Percentiles rank a stretch among this genome's conserved stretches.
phyloP scores from a whole-genome alignment of 2,329 filamentous ascomycete genomes.

The Thielaviopsis punctulata region DNA sequence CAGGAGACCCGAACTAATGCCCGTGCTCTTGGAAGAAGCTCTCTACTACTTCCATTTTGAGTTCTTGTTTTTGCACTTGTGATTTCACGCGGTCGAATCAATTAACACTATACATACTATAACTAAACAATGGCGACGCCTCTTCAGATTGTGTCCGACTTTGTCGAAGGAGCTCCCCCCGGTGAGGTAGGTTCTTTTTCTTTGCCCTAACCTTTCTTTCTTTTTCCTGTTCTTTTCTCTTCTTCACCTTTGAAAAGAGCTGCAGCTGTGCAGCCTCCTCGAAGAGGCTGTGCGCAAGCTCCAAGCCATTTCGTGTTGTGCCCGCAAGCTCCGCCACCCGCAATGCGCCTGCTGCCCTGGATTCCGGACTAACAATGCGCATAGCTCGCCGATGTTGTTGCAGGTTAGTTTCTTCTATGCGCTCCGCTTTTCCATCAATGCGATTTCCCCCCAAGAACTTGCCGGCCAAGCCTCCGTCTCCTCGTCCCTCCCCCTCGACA shows the following conservation, averaged over 20 bases:
- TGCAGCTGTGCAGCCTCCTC: slow-evolving; percentile 1
- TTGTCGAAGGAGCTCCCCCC: slow-evolving; percentile 10
- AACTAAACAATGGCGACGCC: slow-evolving; percentile 4
- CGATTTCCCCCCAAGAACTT: neutral
- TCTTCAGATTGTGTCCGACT: slow-evolving; percentile 10
- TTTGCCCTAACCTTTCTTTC: neutral
- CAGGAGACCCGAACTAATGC: neutral
- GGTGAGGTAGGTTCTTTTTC: slow-evolving; percentile 7
- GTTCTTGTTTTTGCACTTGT: neutral
- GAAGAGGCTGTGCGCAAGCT: slow-evolving; percentile 1
- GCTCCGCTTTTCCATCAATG: no score
- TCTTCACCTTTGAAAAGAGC: neutral
- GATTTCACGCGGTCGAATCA: neutral
- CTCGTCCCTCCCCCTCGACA: neutral
- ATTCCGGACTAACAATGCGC: slow-evolving; percentile 4
- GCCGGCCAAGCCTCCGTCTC: neutral
- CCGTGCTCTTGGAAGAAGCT: neutral
- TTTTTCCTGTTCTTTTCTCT: neutral
- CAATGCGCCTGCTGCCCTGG: neutral
- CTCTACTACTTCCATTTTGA: neutral
- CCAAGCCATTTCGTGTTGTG: neutral
- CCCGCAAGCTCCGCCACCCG: neutral
- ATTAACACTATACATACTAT: neutral
- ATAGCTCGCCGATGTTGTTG: slow-evolving; percentile 12
- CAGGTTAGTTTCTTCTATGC: slow-evolving; percentile 8